Evolutionary conservation across 225 moss, liverwort and hornwort species (phyloP).

Genomic region (Bryum argenteum): DNA sequence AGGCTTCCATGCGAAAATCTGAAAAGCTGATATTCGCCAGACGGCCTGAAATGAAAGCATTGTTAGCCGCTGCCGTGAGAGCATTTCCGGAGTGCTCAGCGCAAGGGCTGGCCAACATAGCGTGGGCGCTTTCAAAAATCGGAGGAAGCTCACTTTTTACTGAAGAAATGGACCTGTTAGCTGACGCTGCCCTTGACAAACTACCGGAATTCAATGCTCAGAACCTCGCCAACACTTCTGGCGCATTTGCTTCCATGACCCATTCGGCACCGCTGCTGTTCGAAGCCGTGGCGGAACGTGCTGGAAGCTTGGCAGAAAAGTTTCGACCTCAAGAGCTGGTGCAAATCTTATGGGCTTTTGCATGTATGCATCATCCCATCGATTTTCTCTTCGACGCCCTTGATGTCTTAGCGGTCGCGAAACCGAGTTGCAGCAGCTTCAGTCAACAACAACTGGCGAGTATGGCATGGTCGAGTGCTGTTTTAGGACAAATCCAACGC

Average conservation of each 20-base stretch:
- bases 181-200: conserved; percentile 46
- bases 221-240: conserved; percentile 81
- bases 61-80: conserved; percentile 60
- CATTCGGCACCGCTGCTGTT: conserved; percentile 66
- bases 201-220: conserved; percentile 68
- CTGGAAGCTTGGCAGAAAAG: conserved; percentile 35
- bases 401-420: conserved; percentile 29
- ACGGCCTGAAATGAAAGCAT: conserved; percentile 54
- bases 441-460: conserved; percentile 75
- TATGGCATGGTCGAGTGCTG: conserved; percentile 87
- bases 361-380: conserved; percentile 66
- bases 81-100: conserved; percentile 64
- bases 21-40: conserved; percentile 78
- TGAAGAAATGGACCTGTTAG: conserved; percentile 77
- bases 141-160: conserved; percentile 70
- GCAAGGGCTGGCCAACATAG: conserved; percentile 85
- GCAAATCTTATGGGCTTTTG: conserved; percentile 93
- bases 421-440: conserved; percentile 41
- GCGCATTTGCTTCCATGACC: conserved; percentile 86
- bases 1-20: conserved; percentile 60
- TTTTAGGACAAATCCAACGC: conserved; percentile 60
- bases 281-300: conserved; percentile 52
- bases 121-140: conserved; percentile 87
- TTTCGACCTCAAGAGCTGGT: conserved; percentile 84
- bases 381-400: conserved; percentile 60